phyloP scores from a whole-genome alignment of 331 rosid species.

The Malus hybrid region DNA sequence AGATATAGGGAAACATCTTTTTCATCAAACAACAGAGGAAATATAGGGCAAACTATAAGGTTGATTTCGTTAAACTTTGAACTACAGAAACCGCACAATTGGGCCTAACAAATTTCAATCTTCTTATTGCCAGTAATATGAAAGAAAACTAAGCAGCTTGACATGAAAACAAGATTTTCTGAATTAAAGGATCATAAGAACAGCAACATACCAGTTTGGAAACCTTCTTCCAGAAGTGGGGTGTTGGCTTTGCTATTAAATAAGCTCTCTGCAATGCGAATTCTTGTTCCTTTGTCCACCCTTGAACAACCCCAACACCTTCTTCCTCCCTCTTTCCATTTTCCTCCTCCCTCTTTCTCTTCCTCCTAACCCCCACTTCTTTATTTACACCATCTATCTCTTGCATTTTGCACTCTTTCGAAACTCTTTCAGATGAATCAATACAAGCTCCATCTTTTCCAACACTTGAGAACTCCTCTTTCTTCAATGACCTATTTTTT shows the following conservation, averaged over 20 bases:
- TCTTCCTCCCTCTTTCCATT: constrained; percentile 37
- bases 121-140: background rate
- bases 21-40: background rate
- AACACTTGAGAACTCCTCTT: background rate
- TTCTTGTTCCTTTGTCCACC: constrained; percentile 84
- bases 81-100: background rate
- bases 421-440: background rate
- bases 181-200: background rate
- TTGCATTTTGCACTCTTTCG: background rate
- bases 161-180: background rate
- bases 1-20: background rate
- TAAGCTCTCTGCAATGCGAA: constrained; percentile 60
- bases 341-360: constrained; percentile 45
- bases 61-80: background rate
- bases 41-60: background rate
- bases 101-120: background rate
- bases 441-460: constrained; percentile 4
- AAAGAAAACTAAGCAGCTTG: background rate
- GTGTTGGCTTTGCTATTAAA: constrained; percentile 58
- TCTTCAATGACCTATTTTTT: background rate
- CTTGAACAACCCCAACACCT: constrained; percentile 15
- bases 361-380: constrained; percentile 15
- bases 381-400: constrained; percentile 1
- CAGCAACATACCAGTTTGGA: constrained; percentile 50
- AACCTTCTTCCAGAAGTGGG: constrained; percentile 90